A percentile compares a stretch with the other conserved stretches of the same genome.
phyloP scores from a whole-genome alignment of 2,329 filamentous ascomycete genomes.

The Hortaea werneckii region DNA sequence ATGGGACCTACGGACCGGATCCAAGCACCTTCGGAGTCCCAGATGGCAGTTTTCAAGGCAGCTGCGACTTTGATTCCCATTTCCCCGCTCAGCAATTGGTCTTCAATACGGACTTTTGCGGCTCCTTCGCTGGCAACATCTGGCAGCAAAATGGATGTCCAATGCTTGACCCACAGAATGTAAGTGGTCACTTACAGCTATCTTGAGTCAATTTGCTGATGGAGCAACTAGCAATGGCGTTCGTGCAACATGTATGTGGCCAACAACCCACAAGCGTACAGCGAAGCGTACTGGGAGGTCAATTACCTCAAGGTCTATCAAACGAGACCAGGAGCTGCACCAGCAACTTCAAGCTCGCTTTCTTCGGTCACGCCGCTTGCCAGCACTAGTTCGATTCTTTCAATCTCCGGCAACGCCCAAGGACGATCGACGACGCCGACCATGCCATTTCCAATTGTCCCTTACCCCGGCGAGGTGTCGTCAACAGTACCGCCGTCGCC shows the following conservation, averaged over 20 bases:
- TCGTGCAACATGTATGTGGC: conserved; percentile 23
- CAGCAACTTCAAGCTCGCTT: conserved; percentile 6
- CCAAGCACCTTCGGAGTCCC: conserved; percentile 43
- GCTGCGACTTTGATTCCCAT: conserved; percentile 25
- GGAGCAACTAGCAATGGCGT: conserved; percentile 9
- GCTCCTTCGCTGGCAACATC: conserved; percentile 24
- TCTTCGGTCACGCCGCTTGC: conserved; percentile 10
- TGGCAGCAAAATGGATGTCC: conserved; percentile 15
- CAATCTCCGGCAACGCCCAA: conserved; percentile 5
- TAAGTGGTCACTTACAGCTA: conserved; percentile 1
- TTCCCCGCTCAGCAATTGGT: conserved; percentile 27
- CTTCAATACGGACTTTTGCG: conserved; percentile 31
- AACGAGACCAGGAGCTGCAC: conserved; percentile 6
- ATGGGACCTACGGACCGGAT: conserved; percentile 46
- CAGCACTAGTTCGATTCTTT: conserved; percentile 10
- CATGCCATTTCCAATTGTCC: conserved; percentile 1
- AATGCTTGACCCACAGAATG: conserved; percentile 15
- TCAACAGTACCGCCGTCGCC: too few species aligned
- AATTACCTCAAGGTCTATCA: conserved; percentile 30
- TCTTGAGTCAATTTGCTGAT: not conserved
- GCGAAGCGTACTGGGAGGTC: conserved; percentile 31
- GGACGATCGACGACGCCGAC: conserved; percentile 12
- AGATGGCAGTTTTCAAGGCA: conserved; percentile 46
- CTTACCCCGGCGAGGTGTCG: too few species aligned
- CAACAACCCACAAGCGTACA: conserved; percentile 22